Evolutionary conservation across 106 monocot genomes (phyloP).

Genomic region (Cymbidium sinense): DNA sequence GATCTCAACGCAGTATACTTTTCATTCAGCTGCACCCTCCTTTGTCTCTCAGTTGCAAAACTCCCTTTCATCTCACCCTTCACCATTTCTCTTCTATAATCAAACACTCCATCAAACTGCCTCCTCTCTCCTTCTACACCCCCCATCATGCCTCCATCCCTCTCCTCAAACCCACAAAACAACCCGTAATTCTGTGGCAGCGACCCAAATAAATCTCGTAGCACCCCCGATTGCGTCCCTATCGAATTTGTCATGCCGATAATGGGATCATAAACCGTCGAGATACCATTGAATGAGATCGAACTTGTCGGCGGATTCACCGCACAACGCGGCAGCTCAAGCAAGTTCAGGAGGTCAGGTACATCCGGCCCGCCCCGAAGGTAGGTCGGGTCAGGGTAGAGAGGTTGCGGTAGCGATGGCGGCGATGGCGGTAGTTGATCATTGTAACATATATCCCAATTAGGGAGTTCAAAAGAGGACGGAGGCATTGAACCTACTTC

Average conservation of each 20-base stretch:
- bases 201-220: slow-evolving; percentile 22
- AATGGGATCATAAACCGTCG: slow-evolving; percentile 22
- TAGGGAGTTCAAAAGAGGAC: background rate
- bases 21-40: slow-evolving; percentile 26
- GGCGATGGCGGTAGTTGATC: background rate
- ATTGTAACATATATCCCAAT: background rate
- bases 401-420: background rate
- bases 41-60: slow-evolving; percentile 27
- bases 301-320: background rate
- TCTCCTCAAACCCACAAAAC: background rate
- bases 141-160: background rate
- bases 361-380: slow-evolving; percentile 1
- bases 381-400: background rate
- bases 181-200: slow-evolving; percentile 29
- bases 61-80: slow-evolving; percentile 17
- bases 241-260: slow-evolving; percentile 16
- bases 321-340: slow-evolving; percentile 9
- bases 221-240: slow-evolving; percentile 12
- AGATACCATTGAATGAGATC: background rate
- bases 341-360: slow-evolving; percentile 22
- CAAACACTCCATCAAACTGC: slow-evolving; percentile 39
- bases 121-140: background rate
- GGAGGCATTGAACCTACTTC: background rate
- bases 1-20: slow-evolving; percentile 13
- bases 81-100: slow-evolving; percentile 35